phyloP scores from a whole-genome alignment of 225 moss, liverwort and hornwort genomes.

The Sphagnum tenellum region DNA sequence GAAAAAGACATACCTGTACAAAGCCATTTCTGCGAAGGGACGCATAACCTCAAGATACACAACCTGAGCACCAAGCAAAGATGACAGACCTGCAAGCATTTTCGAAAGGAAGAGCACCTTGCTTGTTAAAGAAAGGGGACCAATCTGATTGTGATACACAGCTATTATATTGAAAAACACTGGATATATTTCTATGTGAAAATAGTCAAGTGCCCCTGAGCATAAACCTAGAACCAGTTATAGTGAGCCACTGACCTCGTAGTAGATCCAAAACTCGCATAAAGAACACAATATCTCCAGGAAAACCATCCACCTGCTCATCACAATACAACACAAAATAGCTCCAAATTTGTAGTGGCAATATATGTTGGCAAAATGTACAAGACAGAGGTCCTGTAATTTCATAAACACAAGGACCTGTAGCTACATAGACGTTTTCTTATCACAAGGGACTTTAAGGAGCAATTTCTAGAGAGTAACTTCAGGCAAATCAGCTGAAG shows the following conservation, averaged over 20 bases:
- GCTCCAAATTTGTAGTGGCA: too few relatives aligned
- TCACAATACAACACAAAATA: not conserved
- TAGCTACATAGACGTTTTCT: too few relatives aligned
- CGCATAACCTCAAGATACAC: constrained; percentile 96
- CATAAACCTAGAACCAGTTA: not conserved
- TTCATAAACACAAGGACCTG: too few relatives aligned
- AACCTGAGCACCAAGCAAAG: constrained; percentile 80
- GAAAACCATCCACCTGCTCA: constrained; percentile 88
- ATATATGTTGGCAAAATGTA: too few relatives aligned
- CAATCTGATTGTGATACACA: too few relatives aligned
- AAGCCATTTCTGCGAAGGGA: constrained; percentile 85
- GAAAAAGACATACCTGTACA: constrained; percentile 48
- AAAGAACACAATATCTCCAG: constrained; percentile 94
- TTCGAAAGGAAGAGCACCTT: constrained; percentile 7
- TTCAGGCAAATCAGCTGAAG: too few relatives aligned
- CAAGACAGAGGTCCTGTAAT: too few relatives aligned
- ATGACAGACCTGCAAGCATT: constrained; percentile 64
- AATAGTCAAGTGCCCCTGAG: not conserved
- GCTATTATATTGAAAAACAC: too few relatives aligned
- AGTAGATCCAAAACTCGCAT: constrained; percentile 94
- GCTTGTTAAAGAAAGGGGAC: too few relatives aligned
- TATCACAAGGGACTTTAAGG: too few relatives aligned
- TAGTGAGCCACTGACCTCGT: constrained; percentile 46
- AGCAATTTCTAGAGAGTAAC: too few relatives aligned
- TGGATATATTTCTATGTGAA: too few relatives aligned